These are phyloP conservation scores for Purshia tridentata DNA, from an alignment of 306 rosid species.

Conservation along the genomic window DNA sequence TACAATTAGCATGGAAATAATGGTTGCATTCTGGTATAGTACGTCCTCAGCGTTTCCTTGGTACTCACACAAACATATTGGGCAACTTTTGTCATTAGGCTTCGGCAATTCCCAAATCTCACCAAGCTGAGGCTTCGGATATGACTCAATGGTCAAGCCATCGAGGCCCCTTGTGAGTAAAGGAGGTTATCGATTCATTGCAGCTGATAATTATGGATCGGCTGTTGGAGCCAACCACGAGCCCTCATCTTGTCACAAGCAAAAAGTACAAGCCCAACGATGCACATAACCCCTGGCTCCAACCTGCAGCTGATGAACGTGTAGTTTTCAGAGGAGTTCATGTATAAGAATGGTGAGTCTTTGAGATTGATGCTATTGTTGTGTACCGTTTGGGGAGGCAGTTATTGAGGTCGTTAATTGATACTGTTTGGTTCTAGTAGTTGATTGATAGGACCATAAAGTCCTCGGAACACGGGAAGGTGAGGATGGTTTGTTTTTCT, in stretches of 20 bases:
- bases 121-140: slow-evolving; percentile 42
- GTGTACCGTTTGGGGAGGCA: slow-evolving; percentile 1
- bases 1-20: slow-evolving; percentile 51
- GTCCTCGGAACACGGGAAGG: not conserved
- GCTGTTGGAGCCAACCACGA: slow-evolving; percentile 32
- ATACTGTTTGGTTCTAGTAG: not conserved
- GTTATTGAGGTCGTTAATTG: not conserved
- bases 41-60: slow-evolving; percentile 47
- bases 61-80: slow-evolving; percentile 59
- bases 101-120: slow-evolving; percentile 48
- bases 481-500: not conserved
- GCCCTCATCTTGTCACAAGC: not conserved
- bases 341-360: slow-evolving; percentile 1
- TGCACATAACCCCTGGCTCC: not conserved
- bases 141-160: slow-evolving; percentile 58
- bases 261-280: not conserved
- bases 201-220: slow-evolving; percentile 5
- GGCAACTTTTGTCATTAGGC: slow-evolving; percentile 46
- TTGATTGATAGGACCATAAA: slow-evolving; percentile 5
- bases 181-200: slow-evolving; percentile 7
- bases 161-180: slow-evolving; percentile 46
- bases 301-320: slow-evolving; percentile 11
- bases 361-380: not conserved
- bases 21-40: slow-evolving; percentile 62
- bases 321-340: not conserved